These are phyloP conservation scores for Ceratobasidium theobromae DNA, from an alignment of 1,284 basidiomycete genomes.

Conservation along the genomic window DNA sequence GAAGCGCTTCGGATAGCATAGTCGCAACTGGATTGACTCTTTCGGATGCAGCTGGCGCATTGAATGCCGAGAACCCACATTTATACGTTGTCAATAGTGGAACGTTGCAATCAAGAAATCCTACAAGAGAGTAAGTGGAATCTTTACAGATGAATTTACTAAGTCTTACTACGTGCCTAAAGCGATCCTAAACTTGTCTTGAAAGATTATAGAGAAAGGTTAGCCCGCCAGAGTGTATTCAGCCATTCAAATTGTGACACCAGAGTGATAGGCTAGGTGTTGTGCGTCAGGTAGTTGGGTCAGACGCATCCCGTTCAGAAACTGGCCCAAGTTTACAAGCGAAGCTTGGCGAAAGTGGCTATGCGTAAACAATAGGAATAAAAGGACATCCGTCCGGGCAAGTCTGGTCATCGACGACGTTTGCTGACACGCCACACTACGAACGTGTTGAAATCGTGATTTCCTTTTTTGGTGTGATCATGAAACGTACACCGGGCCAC, in stretches of 20 bases:
- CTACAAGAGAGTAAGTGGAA: not conserved
- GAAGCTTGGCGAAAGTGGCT: not conserved
- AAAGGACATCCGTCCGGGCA: no score
- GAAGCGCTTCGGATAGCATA: slow-evolving; percentile 14
- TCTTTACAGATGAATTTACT: no score
- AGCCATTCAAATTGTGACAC: not conserved
- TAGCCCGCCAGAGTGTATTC: not conserved
- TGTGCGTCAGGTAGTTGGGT: not conserved
- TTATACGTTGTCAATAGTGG: slow-evolving; percentile 17
- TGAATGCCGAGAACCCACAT: slow-evolving; percentile 9
- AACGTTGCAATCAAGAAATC: not conserved
- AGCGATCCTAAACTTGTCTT: not conserved
- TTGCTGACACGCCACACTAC: no score
- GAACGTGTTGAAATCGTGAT: no score
- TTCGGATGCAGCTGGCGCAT: slow-evolving; percentile 13
- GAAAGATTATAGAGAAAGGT: slow-evolving; percentile 18
- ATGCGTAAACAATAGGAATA: no score
- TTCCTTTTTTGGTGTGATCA: no score
- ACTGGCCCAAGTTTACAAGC: not conserved
- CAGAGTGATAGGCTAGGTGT: not conserved
- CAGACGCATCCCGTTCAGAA: not conserved
- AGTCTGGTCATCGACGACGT: no score
- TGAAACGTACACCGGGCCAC: no score
- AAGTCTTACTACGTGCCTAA: not conserved
- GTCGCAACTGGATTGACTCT: slow-evolving; percentile 8